Evolutionary conservation across 352 stramenopile species (phyloP).

Genomic region (Globisporangium acanthophoron): DNA sequence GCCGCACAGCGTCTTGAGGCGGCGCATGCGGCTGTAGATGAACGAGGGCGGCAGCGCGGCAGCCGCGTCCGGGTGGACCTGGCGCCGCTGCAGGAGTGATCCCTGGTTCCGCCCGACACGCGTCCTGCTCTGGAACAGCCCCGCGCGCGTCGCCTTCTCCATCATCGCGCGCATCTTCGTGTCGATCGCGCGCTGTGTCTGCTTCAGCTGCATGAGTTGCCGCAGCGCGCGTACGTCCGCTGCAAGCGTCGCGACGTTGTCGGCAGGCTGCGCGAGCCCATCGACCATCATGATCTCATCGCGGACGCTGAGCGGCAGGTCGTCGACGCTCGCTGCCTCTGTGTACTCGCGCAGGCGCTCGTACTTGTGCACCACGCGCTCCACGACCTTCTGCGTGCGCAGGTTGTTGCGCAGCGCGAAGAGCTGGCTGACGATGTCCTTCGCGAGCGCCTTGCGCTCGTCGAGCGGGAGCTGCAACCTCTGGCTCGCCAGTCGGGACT

Average conservation of each 20-base stretch:
- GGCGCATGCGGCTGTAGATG: slow-evolving; percentile 73
- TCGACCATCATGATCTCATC: slow-evolving; percentile 23
- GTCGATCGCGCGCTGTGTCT: slow-evolving; percentile 29
- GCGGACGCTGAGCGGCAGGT: slow-evolving; percentile 45
- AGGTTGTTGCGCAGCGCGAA: slow-evolving; percentile 33
- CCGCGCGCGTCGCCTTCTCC: slow-evolving; percentile 27
- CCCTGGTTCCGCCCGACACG: slow-evolving; percentile 56
- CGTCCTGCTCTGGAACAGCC: slow-evolving; percentile 39
- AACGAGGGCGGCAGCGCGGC: slow-evolving; percentile 41
- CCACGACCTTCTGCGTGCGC: slow-evolving; percentile 51
- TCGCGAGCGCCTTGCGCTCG: slow-evolving; percentile 43
- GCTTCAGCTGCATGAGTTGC: slow-evolving; percentile 64
- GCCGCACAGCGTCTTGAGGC: slow-evolving; percentile 87
- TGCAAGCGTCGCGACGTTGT: slow-evolving; percentile 47
- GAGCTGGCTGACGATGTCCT: slow-evolving; percentile 44
- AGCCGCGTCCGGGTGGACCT: slow-evolving; percentile 31
- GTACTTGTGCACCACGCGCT: slow-evolving; percentile 70
- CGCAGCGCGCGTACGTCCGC: slow-evolving; percentile 69
- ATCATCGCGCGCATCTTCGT: slow-evolving; percentile 30
- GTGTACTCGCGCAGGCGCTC: slow-evolving; percentile 58
- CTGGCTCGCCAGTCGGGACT: slow-evolving; percentile 30
- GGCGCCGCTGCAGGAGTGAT: slow-evolving; percentile 42
- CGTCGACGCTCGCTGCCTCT: slow-evolving; percentile 35
- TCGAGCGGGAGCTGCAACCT: slow-evolving; percentile 25
- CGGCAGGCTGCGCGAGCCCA: slow-evolving; percentile 5